phyloP scores from a whole-genome alignment of 768 basidiomycete genomes.

The Tylopilus felleus region DNA sequence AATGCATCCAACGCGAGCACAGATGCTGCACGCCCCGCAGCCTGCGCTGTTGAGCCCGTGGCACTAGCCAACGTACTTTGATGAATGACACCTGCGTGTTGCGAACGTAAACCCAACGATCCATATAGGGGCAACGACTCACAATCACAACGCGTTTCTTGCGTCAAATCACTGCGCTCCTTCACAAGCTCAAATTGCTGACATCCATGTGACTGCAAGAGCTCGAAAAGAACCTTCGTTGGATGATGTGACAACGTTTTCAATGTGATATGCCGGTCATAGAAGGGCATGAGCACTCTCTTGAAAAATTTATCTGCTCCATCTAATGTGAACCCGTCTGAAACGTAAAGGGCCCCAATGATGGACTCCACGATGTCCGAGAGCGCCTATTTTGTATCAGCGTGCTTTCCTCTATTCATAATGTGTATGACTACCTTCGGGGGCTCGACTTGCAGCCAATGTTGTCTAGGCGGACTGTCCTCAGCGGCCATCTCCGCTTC shows the following conservation, averaged over 20 bases:
- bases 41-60: slow-evolving; percentile 45
- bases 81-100: slow-evolving; percentile 60
- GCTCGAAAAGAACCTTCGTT: slow-evolving; percentile 68
- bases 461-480: slow-evolving; percentile 56
- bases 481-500: slow-evolving; percentile 52
- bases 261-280: slow-evolving; percentile 69
- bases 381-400: slow-evolving; percentile 47
- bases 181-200: slow-evolving; percentile 60
- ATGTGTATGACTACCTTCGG: slow-evolving; percentile 57
- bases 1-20: slow-evolving; percentile 66
- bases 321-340: slow-evolving; percentile 61
- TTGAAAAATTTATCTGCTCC: slow-evolving; percentile 67
- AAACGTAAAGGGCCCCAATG: slow-evolving; percentile 75
- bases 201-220: slow-evolving; percentile 71
- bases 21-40: slow-evolving; percentile 61
- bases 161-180: slow-evolving; percentile 37
- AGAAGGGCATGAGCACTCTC: slow-evolving; percentile 70
- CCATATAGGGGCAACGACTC: slow-evolving; percentile 18
- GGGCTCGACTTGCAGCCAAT: slow-evolving; percentile 73
- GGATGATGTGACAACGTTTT: slow-evolving; percentile 75
- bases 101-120: slow-evolving; percentile 16
- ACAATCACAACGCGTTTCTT: slow-evolving; percentile 52
- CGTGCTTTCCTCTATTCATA: not conserved
- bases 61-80: slow-evolving; percentile 59
- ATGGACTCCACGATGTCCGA: slow-evolving; percentile 81